phyloP scores from a whole-genome alignment of 2,329 filamentous ascomycete species.

The Talaromyces sp. region DNA sequence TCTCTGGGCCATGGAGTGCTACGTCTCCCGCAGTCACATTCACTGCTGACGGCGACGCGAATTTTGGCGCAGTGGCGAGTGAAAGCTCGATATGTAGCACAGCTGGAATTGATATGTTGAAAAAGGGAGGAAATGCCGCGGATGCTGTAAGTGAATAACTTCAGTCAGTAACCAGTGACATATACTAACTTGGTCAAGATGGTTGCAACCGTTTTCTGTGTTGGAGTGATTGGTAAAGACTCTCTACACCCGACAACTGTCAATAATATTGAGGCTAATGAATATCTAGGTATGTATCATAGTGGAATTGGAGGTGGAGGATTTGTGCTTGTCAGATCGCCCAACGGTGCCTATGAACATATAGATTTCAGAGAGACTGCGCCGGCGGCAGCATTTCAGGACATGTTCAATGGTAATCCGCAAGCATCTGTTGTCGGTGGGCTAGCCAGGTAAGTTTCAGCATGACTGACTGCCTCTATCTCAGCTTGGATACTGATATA shows the following conservation, averaged over 20 bases:
- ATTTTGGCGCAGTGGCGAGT: constrained; percentile 64
- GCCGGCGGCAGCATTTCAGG: constrained; percentile 72
- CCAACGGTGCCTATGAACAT: constrained; percentile 73
- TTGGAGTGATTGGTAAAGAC: constrained; percentile 63
- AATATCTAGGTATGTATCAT: constrained; percentile 63
- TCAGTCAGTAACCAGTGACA: too few species aligned
- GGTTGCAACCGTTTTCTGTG: constrained; percentile 70
- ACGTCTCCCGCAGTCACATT: not conserved
- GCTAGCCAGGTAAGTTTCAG: constrained; percentile 54
- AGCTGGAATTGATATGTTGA: constrained; percentile 64
- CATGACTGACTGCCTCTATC: not conserved
- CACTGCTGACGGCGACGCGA: constrained; percentile 11
- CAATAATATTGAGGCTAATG: not conserved
- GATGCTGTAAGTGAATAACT: constrained; percentile 55
- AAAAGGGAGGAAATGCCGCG: constrained; percentile 66
- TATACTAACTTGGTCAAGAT: constrained; percentile 40
- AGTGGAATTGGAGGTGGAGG: constrained; percentile 83
- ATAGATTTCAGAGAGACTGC: constrained; percentile 90
- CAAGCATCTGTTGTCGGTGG: constrained; percentile 68
- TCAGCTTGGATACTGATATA: not conserved
- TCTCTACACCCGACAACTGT: not conserved
- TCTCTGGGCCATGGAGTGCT: not conserved
- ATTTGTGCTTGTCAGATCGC: constrained; percentile 75
- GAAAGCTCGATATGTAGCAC: constrained; percentile 66
- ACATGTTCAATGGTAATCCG: constrained; percentile 78